These are phyloP conservation scores for Podospora pseudoanserina DNA, from an alignment of 495 filamentous ascomycete genomes.

Conservation along the genomic window DNA sequence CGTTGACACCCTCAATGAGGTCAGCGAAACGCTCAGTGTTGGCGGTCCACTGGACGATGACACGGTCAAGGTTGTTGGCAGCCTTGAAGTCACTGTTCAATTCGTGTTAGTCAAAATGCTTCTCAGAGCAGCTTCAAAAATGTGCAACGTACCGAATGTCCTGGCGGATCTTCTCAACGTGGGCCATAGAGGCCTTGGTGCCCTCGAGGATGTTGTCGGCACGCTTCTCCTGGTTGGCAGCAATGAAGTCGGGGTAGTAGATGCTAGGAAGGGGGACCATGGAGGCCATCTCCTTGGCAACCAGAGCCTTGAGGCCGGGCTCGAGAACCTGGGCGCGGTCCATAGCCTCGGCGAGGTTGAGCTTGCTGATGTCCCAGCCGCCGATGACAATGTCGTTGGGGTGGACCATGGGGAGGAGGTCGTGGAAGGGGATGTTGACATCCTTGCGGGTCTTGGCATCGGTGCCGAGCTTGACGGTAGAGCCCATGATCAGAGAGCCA, in stretches of 20 bases:
- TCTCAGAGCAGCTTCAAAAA: neutral
- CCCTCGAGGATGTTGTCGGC: slow-evolving; percentile 88
- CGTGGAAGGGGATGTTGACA: slow-evolving; percentile 93
- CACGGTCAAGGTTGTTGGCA: slow-evolving; percentile 81
- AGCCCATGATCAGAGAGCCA: slow-evolving; percentile 93
- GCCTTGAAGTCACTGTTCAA: slow-evolving; percentile 70
- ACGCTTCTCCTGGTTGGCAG: slow-evolving; percentile 95
- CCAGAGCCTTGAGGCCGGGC: slow-evolving; percentile 80
- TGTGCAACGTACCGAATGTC: slow-evolving; percentile 62
- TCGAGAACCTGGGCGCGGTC: slow-evolving; percentile 93
- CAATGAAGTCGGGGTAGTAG: slow-evolving; percentile 99
- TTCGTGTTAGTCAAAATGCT: slow-evolving; percentile 34
- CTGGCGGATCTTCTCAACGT: slow-evolving; percentile 90
- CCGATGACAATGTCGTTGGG: slow-evolving; percentile 94
- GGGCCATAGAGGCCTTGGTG: slow-evolving; percentile 74
- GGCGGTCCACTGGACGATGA: slow-evolving; percentile 97
- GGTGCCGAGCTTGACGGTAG: slow-evolving; percentile 92
- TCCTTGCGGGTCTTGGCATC: slow-evolving; percentile 82
- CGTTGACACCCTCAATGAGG: slow-evolving; percentile 83
- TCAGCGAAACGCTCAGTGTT: slow-evolving; percentile 98
- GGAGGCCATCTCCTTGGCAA: slow-evolving; percentile 86
- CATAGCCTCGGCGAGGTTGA: slow-evolving; percentile 90
- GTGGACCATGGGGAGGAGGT: slow-evolving; percentile 94
- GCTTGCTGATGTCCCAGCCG: slow-evolving; percentile 92
- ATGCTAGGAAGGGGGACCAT: slow-evolving; percentile 91